phyloP scores from a whole-genome alignment of 768 basidiomycete genomes.

The Flagelloscypha sp. region DNA sequence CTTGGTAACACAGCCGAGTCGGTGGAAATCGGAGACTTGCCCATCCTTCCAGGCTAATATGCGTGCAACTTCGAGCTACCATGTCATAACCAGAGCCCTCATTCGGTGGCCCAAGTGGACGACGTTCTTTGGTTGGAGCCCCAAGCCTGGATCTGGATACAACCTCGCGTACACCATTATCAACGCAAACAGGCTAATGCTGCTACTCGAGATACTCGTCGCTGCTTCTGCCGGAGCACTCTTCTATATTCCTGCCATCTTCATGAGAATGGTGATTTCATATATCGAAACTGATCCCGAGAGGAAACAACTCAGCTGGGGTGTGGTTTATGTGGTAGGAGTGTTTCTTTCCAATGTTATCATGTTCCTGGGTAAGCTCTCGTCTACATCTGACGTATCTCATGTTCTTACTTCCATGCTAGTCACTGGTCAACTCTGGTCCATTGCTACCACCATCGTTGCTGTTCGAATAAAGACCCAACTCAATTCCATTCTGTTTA shows the following conservation, averaged over 20 bases:
- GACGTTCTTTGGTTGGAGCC: slow-evolving; percentile 51
- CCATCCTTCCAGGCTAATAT: slow-evolving; percentile 68
- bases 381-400: neutral
- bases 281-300: slow-evolving; percentile 60
- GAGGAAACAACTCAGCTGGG: slow-evolving; percentile 55
- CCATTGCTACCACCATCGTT: slow-evolving; percentile 55
- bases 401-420: slow-evolving; percentile 1
- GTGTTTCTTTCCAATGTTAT: slow-evolving; percentile 26
- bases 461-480: slow-evolving; percentile 68
- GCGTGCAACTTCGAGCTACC: slow-evolving; percentile 58
- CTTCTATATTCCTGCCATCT: slow-evolving; percentile 60
- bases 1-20: slow-evolving; percentile 67
- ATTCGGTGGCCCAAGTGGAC: too few species aligned
- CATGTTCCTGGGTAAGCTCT: slow-evolving; percentile 23
- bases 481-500: slow-evolving; percentile 77
- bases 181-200: slow-evolving; percentile 39
- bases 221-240: slow-evolving; percentile 51
- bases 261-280: slow-evolving; percentile 48
- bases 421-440: slow-evolving; percentile 70
- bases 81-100: slow-evolving; percentile 54
- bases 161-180: slow-evolving; percentile 52
- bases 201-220: slow-evolving; percentile 37
- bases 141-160: slow-evolving; percentile 57
- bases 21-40: slow-evolving; percentile 83
- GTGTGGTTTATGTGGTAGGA: slow-evolving; percentile 53